Evolutionary conservation across 371 early-diverging fungal species (phyloP).

Genomic region (Parasitella parasitica): DNA sequence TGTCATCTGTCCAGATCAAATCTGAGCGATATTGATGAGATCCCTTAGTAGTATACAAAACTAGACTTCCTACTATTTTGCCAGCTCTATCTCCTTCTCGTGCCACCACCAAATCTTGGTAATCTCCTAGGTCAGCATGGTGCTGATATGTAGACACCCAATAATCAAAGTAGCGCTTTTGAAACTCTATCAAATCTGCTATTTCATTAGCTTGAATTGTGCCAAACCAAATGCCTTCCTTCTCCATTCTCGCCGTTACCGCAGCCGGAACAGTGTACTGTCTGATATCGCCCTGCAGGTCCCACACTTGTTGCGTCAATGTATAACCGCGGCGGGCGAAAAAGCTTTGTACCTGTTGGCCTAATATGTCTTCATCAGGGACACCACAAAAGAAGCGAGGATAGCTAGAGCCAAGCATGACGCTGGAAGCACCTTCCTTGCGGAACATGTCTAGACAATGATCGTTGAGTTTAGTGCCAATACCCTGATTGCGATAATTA

Average conservation of each 20-base stretch:
- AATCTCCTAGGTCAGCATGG: constrained; percentile 44
- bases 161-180: constrained; percentile 31
- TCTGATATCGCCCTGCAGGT: constrained; percentile 31
- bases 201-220: constrained; percentile 21
- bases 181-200: constrained; percentile 36
- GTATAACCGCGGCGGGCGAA: constrained; percentile 45
- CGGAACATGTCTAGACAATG: constrained; percentile 28
- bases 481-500: constrained; percentile 23
- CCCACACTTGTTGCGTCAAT: constrained; percentile 25
- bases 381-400: constrained; percentile 55
- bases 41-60: constrained; percentile 25
- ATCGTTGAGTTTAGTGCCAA: constrained; percentile 37
- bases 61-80: constrained; percentile 30
- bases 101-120: constrained; percentile 44
- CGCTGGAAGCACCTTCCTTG: constrained; percentile 1
- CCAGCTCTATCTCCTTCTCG: constrained; percentile 32
- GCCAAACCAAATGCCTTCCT: constrained; percentile 40
- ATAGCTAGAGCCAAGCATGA: constrained; percentile 39
- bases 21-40: constrained; percentile 37
- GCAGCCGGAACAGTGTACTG: constrained; percentile 24
- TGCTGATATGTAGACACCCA: constrained; percentile 48
- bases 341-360: constrained; percentile 21
- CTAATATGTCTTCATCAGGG: constrained; percentile 26
- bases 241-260: constrained; percentile 28
- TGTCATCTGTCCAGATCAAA: constrained; percentile 38